A percentile compares a stretch with the other conserved stretches of the same genome.
These are phyloP conservation scores for Suillus fuscotomentosus DNA, from an alignment of 768 basidiomycete genomes.

Conservation along the genomic window DNA sequence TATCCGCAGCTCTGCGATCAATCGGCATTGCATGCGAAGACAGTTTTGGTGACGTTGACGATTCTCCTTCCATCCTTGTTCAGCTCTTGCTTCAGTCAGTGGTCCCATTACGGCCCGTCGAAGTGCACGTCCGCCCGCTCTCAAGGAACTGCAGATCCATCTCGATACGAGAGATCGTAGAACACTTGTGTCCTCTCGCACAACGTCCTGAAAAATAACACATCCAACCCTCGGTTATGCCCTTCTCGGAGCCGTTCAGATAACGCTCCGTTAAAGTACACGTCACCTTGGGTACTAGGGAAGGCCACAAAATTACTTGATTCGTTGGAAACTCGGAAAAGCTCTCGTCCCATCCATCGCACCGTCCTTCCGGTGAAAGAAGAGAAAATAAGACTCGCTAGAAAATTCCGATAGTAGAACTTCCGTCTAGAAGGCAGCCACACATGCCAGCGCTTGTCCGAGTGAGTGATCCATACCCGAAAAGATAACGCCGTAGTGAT, in stretches of 20 bases:
- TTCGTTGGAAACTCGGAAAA: not conserved
- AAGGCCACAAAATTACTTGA: not conserved
- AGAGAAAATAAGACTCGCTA: conserved; percentile 1
- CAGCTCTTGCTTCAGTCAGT: conserved; percentile 69
- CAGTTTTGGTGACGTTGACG: conserved; percentile 51
- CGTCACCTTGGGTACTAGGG: conserved; percentile 7
- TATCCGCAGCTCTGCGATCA: not conserved
- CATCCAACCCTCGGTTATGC: conserved; percentile 26
- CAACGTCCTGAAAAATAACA: conserved; percentile 45
- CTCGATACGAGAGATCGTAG: too few relatives aligned
- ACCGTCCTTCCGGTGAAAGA: not conserved
- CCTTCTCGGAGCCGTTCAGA: conserved; percentile 36
- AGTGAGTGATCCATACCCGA: conserved; percentile 12
- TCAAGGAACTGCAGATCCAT: conserved; percentile 40
- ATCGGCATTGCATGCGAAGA: conserved; percentile 16
- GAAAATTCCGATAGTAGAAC: conserved; percentile 5
- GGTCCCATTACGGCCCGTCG: conserved; percentile 79
- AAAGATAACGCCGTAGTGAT: not conserved
- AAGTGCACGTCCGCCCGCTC: too few relatives aligned
- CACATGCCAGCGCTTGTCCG: not conserved
- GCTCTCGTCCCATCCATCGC: conserved; percentile 6
- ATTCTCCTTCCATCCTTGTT: conserved; percentile 39
- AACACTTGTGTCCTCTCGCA: conserved; percentile 31
- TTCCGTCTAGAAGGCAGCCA: conserved; percentile 8
- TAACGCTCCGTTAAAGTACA: conserved; percentile 12